Evolutionary conservation across 495 filamentous ascomycete species (phyloP), one percentile per base, ranked within the genome.

Genomic region (Chaetomium tenue): DNA sequence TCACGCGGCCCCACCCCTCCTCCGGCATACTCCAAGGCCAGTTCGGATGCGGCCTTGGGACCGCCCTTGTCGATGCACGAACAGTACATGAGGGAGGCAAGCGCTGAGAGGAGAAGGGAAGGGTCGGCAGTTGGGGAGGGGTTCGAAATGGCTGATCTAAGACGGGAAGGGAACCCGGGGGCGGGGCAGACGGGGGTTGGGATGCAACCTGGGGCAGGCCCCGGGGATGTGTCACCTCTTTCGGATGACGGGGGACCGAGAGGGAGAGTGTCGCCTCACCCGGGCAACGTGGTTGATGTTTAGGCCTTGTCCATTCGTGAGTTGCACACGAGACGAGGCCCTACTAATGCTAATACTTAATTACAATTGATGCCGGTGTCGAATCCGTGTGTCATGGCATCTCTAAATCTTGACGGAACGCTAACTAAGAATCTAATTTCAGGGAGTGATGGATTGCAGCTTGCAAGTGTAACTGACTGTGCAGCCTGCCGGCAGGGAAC

Each of bases 271-370:
- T 52, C 50, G 52, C 61, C 61, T 22, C 61, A 55, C 20, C 61
- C 61, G 23, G 61, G 61, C 9, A 63, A 25, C 5, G 39, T 4
- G 51, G 51, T 63, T 28, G 52, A 48, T 63, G 61, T 63, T 20
- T 63, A 46, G 26, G 23, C 22, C 22, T 28, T 23, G 23, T 50
- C 39, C 26, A 18, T 26, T 44, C 13, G 40, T 60, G 57, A 22
- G 23, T 50, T 28, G 16, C n/a, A 23, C 11, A 47, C 39, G 15
- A 30, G 12, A 42, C 1, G n/a, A 30, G 28, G 8, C 33, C 11
- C 33, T 5, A 12, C 33, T 37, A 37, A 37, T 37, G 20, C 30
- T 55, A 33, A 55, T 55, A 20, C 9, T 33, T 55, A 37, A 52
- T 52, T 23, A 1, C 48, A 26, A 22, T n/a, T 46, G 42, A 2